A percentile compares a stretch with the other conserved stretches of the same genome.
Evolutionary conservation across 495 filamentous ascomycete species (phyloP).

Genomic region (Clavariopsis aquatica): DNA sequence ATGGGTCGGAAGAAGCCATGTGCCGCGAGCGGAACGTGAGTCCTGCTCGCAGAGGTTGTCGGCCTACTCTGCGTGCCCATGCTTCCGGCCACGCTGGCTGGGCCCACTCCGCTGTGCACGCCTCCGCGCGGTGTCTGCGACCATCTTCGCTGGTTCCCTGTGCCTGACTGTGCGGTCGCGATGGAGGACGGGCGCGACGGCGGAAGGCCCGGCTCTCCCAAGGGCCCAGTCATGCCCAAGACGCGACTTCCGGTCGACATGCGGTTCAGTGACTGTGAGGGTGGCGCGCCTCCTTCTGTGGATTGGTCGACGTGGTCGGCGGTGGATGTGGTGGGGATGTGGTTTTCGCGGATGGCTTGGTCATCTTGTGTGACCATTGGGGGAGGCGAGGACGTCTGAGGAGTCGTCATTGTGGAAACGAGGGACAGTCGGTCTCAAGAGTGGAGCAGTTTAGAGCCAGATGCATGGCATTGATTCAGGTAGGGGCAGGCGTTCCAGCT

Average conservation of each 20-base stretch:
- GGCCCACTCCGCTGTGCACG: constrained; percentile 18
- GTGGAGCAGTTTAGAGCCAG: constrained; percentile 11
- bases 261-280: constrained; percentile 16
- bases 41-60: constrained; percentile 63
- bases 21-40: constrained; percentile 86
- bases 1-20: constrained; percentile 94
- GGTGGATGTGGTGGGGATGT: neutral
- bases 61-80: constrained; percentile 48
- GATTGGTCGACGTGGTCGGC: constrained; percentile 50
- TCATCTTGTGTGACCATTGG: constrained; percentile 30
- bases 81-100: constrained; percentile 40
- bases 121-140: constrained; percentile 48
- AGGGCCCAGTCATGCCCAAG: constrained; percentile 46
- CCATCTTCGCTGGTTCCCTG: constrained; percentile 51
- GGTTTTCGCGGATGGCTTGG: constrained; percentile 29
- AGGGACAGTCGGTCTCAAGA: constrained; percentile 32
- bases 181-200: constrained; percentile 46
- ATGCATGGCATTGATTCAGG: constrained; percentile 33
- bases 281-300: constrained; percentile 8
- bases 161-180: constrained; percentile 45
- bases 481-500: neutral
- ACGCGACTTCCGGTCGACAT: constrained; percentile 34
- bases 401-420: constrained; percentile 32
- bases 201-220: constrained; percentile 49
- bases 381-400: constrained; percentile 41